These are phyloP conservation scores for Eucalyptus erythrocorys DNA, from an alignment of 345 rosid genomes.

Conservation along the genomic window DNA sequence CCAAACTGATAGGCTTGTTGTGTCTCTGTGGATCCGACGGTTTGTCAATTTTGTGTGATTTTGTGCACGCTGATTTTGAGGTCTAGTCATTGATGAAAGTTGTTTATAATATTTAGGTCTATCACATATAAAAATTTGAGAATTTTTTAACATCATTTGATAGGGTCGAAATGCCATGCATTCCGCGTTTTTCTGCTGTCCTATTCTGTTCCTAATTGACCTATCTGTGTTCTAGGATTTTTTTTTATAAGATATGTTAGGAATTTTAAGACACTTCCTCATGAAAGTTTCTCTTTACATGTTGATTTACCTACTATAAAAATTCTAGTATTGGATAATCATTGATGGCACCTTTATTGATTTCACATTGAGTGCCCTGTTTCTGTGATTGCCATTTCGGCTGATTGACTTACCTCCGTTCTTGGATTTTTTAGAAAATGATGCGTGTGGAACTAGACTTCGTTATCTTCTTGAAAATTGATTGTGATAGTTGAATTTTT, in stretches of 20 bases:
- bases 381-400: neutral
- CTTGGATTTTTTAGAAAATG: neutral
- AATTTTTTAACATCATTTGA: neutral
- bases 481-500: too few relatives aligned
- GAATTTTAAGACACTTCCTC: neutral
- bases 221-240: too few relatives aligned
- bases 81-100: neutral
- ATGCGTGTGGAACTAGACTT: neutral
- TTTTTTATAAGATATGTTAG: neutral
- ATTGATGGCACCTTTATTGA: too few relatives aligned
- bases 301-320: neutral
- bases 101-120: neutral
- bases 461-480: too few relatives aligned
- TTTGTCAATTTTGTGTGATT: neutral
- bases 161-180: neutral
- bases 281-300: too few relatives aligned
- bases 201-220: too few relatives aligned
- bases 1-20: too few relatives aligned
- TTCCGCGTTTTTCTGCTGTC: too few relatives aligned
- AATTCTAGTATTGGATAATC: neutral
- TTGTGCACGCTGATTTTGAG: neutral
- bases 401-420: neutral
- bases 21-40: neutral
- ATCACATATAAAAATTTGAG: neutral
- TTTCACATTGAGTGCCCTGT: neutral